phyloP scores from a whole-genome alignment of 352 stramenopile species.

The Phytophthora multivora region DNA sequence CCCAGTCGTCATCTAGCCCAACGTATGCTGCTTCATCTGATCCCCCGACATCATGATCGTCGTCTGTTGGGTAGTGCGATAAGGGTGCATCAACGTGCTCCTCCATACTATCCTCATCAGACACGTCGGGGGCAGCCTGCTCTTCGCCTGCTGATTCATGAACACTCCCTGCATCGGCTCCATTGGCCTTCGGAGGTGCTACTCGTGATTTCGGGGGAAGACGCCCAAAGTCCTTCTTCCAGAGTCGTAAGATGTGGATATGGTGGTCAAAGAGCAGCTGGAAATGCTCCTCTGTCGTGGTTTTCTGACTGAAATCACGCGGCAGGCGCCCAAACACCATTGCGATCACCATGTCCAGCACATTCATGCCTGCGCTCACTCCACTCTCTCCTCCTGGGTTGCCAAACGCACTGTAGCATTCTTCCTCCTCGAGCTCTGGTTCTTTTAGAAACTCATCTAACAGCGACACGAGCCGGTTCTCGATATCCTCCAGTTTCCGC shows the following conservation, averaged over 20 bases:
- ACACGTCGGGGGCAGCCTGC: slow-evolving; percentile 3
- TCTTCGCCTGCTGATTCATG: slow-evolving; percentile 16
- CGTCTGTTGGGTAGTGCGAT: slow-evolving; percentile 19
- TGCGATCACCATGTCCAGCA: slow-evolving; percentile 86
- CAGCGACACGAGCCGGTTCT: slow-evolving; percentile 63
- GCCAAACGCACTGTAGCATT: slow-evolving; percentile 54
- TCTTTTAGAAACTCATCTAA: slow-evolving; percentile 68
- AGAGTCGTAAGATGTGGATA: slow-evolving; percentile 77
- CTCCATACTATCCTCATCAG: slow-evolving; percentile 27
- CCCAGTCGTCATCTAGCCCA: slow-evolving; percentile 37
- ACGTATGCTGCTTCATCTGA: slow-evolving; percentile 11
- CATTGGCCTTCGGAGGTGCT: slow-evolving; percentile 10
- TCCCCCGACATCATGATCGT: slow-evolving; percentile 8
- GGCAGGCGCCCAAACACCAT: slow-evolving; percentile 88
- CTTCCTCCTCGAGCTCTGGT: slow-evolving; percentile 53
- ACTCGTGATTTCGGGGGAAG: slow-evolving; percentile 46
- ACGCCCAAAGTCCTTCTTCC: slow-evolving; percentile 86
- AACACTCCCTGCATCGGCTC: slow-evolving; percentile 10
- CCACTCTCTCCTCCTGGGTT: slow-evolving; percentile 22
- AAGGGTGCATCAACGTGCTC: slow-evolving; percentile 19
- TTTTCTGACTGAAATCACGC: slow-evolving; percentile 55
- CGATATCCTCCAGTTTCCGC: slow-evolving; percentile 82
- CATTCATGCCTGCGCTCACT: slow-evolving; percentile 60
- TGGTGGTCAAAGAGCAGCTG: slow-evolving; percentile 81
- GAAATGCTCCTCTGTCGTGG: slow-evolving; percentile 71